phyloP scores from a whole-genome alignment of 768 basidiomycete genomes.

The Leccinum fibrillosum region DNA sequence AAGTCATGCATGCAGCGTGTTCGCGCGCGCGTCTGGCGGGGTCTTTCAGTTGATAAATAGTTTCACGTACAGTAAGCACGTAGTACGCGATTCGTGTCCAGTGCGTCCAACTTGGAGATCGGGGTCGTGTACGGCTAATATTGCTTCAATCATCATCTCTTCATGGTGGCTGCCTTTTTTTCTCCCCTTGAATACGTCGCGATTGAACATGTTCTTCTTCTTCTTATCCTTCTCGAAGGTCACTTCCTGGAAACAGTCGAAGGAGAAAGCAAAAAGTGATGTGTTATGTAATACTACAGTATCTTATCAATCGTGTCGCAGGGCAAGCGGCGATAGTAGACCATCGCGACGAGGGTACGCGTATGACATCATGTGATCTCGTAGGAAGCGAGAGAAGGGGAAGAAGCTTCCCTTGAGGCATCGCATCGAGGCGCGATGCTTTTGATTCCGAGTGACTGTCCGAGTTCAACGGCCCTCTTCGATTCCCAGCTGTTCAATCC shows the following conservation, averaged over 20 bases:
- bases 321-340: not conserved
- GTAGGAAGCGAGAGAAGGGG: not conserved
- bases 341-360: not conserved
- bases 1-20: not conserved
- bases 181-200: not conserved
- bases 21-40: not conserved
- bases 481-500: not conserved
- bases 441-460: not conserved
- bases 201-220: not conserved
- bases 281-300: not conserved
- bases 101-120: not conserved
- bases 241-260: not conserved
- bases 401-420: not conserved
- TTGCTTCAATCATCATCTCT: not conserved
- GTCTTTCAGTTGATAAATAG: not conserved
- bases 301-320: not conserved
- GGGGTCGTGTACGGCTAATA: not conserved
- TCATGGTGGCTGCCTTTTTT: not conserved
- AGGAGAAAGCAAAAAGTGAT: not conserved
- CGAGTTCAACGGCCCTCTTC: not conserved
- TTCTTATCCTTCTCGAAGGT: not conserved
- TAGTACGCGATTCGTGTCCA: not conserved
- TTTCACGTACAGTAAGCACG: not conserved
- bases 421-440: not conserved
- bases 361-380: not conserved